These are phyloP conservation scores for Gnetum montanum DNA, from an alignment of 75 land plant species.

Conservation along the genomic window DNA sequence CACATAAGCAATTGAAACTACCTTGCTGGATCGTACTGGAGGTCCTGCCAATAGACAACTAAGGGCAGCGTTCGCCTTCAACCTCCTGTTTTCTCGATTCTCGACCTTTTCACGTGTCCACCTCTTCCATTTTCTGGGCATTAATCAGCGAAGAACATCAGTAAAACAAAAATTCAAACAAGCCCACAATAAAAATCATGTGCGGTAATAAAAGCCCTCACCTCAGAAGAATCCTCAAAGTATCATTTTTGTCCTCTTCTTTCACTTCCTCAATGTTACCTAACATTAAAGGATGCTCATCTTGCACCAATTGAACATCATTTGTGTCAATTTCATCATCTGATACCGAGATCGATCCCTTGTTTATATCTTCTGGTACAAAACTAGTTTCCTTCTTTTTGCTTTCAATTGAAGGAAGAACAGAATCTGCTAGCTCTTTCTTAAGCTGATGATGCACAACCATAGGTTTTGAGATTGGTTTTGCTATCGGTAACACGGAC, in stretches of 20 bases:
- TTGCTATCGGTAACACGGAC: neutral
- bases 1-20: no score
- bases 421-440: no score
- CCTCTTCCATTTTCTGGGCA: slow-evolving; percentile 67
- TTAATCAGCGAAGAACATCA: slow-evolving; percentile 1
- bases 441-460: no score
- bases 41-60: slow-evolving; percentile 55
- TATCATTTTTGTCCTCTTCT: slow-evolving; percentile 35
- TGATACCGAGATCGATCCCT: no score
- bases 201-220: slow-evolving; percentile 8
- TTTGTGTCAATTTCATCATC: neutral
- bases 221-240: slow-evolving; percentile 45
- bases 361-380: no score
- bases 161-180: neutral
- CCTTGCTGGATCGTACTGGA: slow-evolving; percentile 29
- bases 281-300: neutral
- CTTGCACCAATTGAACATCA: neutral
- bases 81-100: slow-evolving; percentile 23
- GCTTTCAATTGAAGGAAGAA: neutral
- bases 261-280: neutral
- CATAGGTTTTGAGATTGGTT: no score
- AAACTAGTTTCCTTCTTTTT: no score
- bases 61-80: slow-evolving; percentile 55
- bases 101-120: slow-evolving; percentile 29
- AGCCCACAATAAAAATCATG: neutral